Conservation (phyloP, 2,329 filamentous ascomycete genomes). For the Biscogniauxia sp. region DNA sequence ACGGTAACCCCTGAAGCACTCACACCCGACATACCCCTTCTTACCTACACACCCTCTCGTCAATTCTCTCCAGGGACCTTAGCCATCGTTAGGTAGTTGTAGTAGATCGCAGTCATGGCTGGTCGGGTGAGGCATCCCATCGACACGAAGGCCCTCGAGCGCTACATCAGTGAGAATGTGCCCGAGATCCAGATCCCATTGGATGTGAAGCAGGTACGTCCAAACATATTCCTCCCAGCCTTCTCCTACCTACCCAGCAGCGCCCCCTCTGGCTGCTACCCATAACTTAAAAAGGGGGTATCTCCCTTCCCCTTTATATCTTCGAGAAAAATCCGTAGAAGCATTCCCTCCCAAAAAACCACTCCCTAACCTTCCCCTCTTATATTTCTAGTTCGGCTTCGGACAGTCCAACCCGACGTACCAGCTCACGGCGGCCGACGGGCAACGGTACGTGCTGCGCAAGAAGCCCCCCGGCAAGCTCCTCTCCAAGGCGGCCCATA, state of each 20-base stretch:
- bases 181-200: conserved; percentile 80
- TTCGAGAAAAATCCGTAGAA: too few relatives aligned
- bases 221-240: background rate
- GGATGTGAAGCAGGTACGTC: conserved; percentile 79
- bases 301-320: background rate
- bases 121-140: conserved; percentile 88
- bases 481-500: conserved; percentile 89
- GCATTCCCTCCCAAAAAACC: too few relatives aligned
- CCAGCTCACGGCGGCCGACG: conserved; percentile 72
- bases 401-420: conserved; percentile 98
- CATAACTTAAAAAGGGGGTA: conserved; percentile 1
- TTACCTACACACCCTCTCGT: background rate
- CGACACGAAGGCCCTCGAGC: conserved; percentile 74
- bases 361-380: background rate
- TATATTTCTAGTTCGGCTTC: conserved; percentile 73
- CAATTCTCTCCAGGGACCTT: background rate
- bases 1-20: background rate
- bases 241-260: too few relatives aligned
- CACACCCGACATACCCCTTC: background rate
- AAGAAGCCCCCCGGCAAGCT: conserved; percentile 98
- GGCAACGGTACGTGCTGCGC: conserved; percentile 78
- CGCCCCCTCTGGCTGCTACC: background rate
- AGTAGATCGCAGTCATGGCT: conserved; percentile 57
- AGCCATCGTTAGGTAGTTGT: background rate
- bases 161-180: conserved; percentile 75